Evolutionary conservation across 306 rosid genomes (phyloP).

Genomic region (Abrus precatorius): DNA sequence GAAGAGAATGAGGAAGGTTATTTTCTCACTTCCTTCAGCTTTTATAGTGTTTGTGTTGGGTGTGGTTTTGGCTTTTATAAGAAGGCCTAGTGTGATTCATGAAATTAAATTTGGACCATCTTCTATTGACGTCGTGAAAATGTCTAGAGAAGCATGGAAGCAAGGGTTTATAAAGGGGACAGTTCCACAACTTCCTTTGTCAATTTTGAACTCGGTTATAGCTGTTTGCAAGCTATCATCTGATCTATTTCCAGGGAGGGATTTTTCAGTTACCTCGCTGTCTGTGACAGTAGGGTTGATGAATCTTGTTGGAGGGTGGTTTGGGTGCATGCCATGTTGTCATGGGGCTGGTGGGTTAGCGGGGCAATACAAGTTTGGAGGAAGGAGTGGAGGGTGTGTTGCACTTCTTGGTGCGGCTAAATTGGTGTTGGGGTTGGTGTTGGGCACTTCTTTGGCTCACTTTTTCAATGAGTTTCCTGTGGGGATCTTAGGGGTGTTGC

Average conservation of each 20-base stretch:
- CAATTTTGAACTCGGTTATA: constrained; percentile 76
- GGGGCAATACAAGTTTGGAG: constrained; percentile 86
- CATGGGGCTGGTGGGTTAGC: constrained; percentile 91
- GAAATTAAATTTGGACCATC: constrained; percentile 77
- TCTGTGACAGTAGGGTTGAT: constrained; percentile 85
- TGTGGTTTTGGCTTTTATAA: constrained; percentile 63
- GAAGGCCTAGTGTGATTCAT: constrained; percentile 63
- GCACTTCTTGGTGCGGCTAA: constrained; percentile 76
- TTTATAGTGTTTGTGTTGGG: constrained; percentile 69
- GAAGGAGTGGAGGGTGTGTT: constrained; percentile 88
- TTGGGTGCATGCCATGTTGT: constrained; percentile 84
- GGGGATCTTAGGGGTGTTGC: constrained; percentile 72
- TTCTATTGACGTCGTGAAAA: constrained; percentile 55
- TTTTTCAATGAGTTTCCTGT: constrained; percentile 68
- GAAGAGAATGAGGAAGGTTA: constrained; percentile 44
- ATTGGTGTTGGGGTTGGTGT: constrained; percentile 63
- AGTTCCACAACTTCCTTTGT: constrained; percentile 80
- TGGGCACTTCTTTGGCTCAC: constrained; percentile 70
- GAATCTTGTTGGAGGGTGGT: constrained; percentile 84
- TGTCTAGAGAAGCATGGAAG: constrained; percentile 70
- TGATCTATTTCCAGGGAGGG: constrained; percentile 73
- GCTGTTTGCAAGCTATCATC: constrained; percentile 72
- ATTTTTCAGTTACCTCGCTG: constrained; percentile 70
- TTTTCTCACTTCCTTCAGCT: constrained; percentile 75
- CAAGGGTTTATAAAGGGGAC: constrained; percentile 81